These are phyloP conservation scores for Drosera capensis DNA, from an alignment of 148 eudicot genomes.

Conservation along the genomic window DNA sequence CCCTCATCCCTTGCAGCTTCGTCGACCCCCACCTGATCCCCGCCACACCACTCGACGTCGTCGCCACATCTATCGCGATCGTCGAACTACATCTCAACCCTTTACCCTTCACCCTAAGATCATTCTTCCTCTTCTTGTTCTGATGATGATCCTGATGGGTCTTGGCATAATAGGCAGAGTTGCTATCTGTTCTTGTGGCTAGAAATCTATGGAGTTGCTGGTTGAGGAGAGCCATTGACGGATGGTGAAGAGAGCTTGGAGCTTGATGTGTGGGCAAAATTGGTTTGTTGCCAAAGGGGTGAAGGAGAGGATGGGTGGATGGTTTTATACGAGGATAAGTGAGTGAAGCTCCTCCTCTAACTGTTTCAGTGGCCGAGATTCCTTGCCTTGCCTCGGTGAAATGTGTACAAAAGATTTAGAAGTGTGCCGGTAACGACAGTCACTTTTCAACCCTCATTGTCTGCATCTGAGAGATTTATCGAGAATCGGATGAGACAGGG, in stretches of 20 bases:
- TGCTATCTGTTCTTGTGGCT: conserved; percentile 17
- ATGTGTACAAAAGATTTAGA: too few relatives aligned
- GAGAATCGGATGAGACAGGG: too few relatives aligned
- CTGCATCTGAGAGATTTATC: too few relatives aligned
- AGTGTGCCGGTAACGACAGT: not conserved
- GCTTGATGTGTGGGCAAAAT: too few relatives aligned
- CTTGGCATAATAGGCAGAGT: conserved; percentile 9
- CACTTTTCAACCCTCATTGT: too few relatives aligned
- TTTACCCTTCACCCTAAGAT: conserved; percentile 12
- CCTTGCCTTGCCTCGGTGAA: too few relatives aligned
- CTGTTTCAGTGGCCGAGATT: conserved; percentile 36
- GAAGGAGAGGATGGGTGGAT: conserved; percentile 15
- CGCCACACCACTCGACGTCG: conserved; percentile 31
- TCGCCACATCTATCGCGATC: conserved; percentile 68
- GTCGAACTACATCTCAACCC: conserved; percentile 58
- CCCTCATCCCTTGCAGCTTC: conserved; percentile 63
- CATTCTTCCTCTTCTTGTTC: conserved; percentile 20
- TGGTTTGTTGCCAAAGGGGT: not conserved
- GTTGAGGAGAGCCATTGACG: conserved; percentile 49
- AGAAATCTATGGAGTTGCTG: conserved; percentile 55
- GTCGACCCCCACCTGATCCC: conserved; percentile 71
- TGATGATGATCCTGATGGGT: too few relatives aligned
- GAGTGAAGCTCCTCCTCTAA: conserved; percentile 9
- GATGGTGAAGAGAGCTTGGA: conserved; percentile 7
- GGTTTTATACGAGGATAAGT: conserved; percentile 23